Conservation (phyloP, 495 filamentous ascomycete species). For the Thermochaetoides thermophila region DNA sequence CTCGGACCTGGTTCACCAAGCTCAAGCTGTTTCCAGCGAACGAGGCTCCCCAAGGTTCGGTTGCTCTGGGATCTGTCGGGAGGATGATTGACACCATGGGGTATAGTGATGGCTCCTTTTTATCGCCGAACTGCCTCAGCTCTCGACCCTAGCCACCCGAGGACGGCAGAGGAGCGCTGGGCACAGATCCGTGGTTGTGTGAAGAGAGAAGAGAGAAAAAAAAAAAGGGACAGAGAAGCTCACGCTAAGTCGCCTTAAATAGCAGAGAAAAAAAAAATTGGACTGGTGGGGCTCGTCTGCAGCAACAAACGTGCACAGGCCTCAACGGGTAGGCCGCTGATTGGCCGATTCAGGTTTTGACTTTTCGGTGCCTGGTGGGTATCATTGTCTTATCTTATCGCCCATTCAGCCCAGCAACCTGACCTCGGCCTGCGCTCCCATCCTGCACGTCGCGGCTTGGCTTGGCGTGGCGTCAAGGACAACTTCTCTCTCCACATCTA, state of each 20-base stretch:
- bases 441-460: too few species aligned
- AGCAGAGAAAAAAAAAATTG: too few species aligned
- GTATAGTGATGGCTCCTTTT: conserved; percentile 56
- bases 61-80: conserved; percentile 88
- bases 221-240: conserved; percentile 7
- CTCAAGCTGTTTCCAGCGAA: conserved; percentile 43
- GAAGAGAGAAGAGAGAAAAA: conserved; percentile 32
- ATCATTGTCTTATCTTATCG: conserved; percentile 23
- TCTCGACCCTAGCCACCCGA: conserved; percentile 53
- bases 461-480: neutral
- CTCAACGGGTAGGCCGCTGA: too few species aligned
- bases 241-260: too few species aligned
- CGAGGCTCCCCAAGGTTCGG: conserved; percentile 40
- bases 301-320: too few species aligned
- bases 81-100: conserved; percentile 74
- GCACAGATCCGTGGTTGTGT: conserved; percentile 62
- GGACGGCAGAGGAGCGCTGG: conserved; percentile 50
- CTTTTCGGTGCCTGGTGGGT: too few species aligned
- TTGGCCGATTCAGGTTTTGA: too few species aligned
- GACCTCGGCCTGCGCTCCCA: too few species aligned
- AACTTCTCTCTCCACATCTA: too few species aligned
- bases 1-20: conserved; percentile 43
- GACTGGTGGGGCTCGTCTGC: conserved; percentile 14
- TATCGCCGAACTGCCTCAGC: conserved; percentile 69
- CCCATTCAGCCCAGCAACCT: conserved; percentile 1